Conservation (phyloP, 2,329 filamentous ascomycete genomes). For the Mycogone perniciosa region DNA sequence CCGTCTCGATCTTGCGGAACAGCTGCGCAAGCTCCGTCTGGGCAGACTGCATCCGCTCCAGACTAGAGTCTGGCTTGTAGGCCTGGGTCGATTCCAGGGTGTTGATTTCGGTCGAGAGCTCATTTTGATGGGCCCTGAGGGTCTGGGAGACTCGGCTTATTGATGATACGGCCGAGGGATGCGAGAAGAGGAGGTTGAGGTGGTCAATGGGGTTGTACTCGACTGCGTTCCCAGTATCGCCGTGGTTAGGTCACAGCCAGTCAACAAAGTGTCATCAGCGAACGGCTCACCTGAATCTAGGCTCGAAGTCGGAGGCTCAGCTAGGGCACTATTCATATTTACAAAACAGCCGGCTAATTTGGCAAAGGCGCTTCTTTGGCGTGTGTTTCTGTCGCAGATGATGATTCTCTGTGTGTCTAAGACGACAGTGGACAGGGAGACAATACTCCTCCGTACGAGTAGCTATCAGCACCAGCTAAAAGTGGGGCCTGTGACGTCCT, state of each 20-base stretch:
- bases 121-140: constrained; percentile 71
- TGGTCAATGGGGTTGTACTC: constrained; percentile 92
- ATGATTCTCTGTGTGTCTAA: background rate
- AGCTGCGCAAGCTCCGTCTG: constrained; percentile 84
- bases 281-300: constrained; percentile 38
- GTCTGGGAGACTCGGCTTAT: constrained; percentile 67
- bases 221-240: constrained; percentile 30
- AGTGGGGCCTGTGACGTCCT: background rate
- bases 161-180: constrained; percentile 76
- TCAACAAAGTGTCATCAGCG: constrained; percentile 10
- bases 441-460: background rate
- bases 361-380: background rate
- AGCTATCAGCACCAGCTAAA: background rate
- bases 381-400: background rate
- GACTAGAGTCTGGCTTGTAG: constrained; percentile 77
- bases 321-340: constrained; percentile 35
- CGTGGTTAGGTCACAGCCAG: constrained; percentile 16
- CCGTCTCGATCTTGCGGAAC: constrained; percentile 91
- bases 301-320: constrained; percentile 33
- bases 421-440: background rate
- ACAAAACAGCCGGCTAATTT: background rate
- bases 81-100: constrained; percentile 71
- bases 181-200: constrained; percentile 87
- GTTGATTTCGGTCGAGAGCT: constrained; percentile 71
- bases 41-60: constrained; percentile 84